Percentiles rank a stretch among this genome's conserved stretches.
Conservation (phyloP, 2,329 filamentous ascomycete genomes). For the Clarireedia hainanense region DNA sequence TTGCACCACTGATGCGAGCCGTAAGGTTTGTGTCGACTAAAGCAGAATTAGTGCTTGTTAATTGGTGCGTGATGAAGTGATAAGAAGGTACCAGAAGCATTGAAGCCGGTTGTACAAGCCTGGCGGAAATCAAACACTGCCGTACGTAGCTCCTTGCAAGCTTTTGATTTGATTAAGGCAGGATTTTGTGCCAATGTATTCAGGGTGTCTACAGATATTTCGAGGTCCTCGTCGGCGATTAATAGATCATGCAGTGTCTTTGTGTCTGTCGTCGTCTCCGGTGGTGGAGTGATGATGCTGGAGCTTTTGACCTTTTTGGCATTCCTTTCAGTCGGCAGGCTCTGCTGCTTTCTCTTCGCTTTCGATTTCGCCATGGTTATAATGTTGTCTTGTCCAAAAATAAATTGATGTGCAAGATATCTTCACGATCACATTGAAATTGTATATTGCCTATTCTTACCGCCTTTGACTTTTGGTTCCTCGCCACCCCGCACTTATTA, state of each 20-base stretch:
- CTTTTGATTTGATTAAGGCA: slow-evolving; percentile 57
- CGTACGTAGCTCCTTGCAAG: slow-evolving; percentile 56
- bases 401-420: not conserved
- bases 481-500: too few relatives aligned
- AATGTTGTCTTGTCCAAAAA: not conserved
- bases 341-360: slow-evolving; percentile 39
- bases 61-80: slow-evolving; percentile 7
- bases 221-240: slow-evolving; percentile 60
- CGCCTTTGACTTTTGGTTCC: too few relatives aligned
- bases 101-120: slow-evolving; percentile 59
- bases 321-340: slow-evolving; percentile 29
- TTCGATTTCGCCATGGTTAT: slow-evolving; percentile 38
- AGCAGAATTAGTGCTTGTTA: slow-evolving; percentile 10
- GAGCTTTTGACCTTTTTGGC: slow-evolving; percentile 35
- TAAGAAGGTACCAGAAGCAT: slow-evolving; percentile 39
- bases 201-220: slow-evolving; percentile 59
- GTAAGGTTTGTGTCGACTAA: slow-evolving; percentile 54
- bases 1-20: slow-evolving; percentile 55
- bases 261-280: slow-evolving; percentile 34
- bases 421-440: not conserved
- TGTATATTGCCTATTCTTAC: too few relatives aligned
- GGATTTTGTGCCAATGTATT: slow-evolving; percentile 50
- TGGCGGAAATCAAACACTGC: slow-evolving; percentile 64
- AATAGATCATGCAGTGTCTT: slow-evolving; percentile 45
- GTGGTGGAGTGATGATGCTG: slow-evolving; percentile 30